A percentile compares a stretch with the other conserved stretches of the same genome.
These are phyloP conservation scores for Calonectria honghensis DNA, from an alignment of 2,329 filamentous ascomycete genomes.

Conservation along the genomic window DNA sequence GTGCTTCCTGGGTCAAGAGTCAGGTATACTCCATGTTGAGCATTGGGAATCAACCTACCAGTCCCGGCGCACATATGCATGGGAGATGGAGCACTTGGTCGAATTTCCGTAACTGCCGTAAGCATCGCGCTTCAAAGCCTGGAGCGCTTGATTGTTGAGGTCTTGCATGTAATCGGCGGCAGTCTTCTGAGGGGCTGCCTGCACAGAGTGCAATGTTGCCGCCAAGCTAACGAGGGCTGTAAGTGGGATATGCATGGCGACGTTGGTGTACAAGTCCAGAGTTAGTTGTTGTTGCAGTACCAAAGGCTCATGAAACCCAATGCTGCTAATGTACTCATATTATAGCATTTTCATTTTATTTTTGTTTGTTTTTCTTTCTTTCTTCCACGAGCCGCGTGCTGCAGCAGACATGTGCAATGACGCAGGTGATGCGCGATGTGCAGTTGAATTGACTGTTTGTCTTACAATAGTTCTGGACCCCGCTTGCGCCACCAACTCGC, in stretches of 20 bases:
- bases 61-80: constrained; percentile 25
- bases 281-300: neutral
- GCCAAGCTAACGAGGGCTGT: neutral
- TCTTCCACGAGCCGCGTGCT: neutral
- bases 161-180: neutral
- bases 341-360: constrained; percentile 15
- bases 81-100: constrained; percentile 13
- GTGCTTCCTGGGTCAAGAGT: neutral
- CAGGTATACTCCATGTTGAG: neutral
- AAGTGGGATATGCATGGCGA: constrained; percentile 23
- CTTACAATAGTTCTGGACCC: neutral
- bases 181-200: constrained; percentile 1
- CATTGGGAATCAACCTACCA: neutral
- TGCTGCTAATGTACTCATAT: neutral
- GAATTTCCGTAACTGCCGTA: neutral
- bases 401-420: neutral
- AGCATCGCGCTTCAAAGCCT: neutral
- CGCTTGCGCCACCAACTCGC: neutral
- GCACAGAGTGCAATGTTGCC: neutral
- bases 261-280: neutral
- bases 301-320: neutral
- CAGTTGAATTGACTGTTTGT: constrained; percentile 5
- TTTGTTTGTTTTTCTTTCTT: too few species aligned
- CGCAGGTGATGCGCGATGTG: neutral
- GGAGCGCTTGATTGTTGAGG: constrained; percentile 13